Evolutionary conservation across 1,284 basidiomycete species (phyloP), one percentile per base, ranked within the genome.

Genomic region (Salmacisia buchloeana): DNA sequence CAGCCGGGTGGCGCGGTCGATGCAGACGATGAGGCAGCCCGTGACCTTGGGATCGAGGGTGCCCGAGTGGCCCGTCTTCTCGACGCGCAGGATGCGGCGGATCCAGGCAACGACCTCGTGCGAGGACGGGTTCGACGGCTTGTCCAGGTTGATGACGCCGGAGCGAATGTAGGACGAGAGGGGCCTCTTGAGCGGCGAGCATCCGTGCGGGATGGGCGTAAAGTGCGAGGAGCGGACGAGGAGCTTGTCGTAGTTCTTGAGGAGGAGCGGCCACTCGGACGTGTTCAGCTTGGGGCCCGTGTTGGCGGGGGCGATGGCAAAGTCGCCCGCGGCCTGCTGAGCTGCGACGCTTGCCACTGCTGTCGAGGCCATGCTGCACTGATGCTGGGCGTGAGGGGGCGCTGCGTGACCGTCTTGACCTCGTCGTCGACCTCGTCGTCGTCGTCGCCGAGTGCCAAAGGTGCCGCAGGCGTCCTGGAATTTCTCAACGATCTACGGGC

Each of bases 81-180:
- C 94, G 36, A 91, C 91, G 31, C 94, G 88, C 60, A 99, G 82
- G 72, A 99, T 99, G 31, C 96, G 87, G 74, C 94, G 86, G 69
- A 99, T 83, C 96, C 96, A 99, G 18, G 96, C 96, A 69, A 99
- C 96, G 63, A 99, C 96, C 85, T 99, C 96, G 83, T 99, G 96
- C n/a, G 94, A 97, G 3, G 96, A 98, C 7, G 96, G 96, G 83
- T 98, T 99, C 57, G 94, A 97, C 29, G 96, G 96, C 81, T 99
- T 99, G 86, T 99, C 96, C 72, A 98, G 85, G 84, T 98, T 97
- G 82, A 99, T 98, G 64, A 97, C 92, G 73, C 96, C 96, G 68
- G 93, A 92, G 89, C 93, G 93, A 82, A 98, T 87, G 82, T 98
- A 97, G 64, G 86, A 85, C 29, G 85, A 83, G 63, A 97, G 89